Evolutionary conservation across 306 rosid genomes (phyloP), one percentile per base, ranked within the genome.

Genomic region (Dryas alaskensis): DNA sequence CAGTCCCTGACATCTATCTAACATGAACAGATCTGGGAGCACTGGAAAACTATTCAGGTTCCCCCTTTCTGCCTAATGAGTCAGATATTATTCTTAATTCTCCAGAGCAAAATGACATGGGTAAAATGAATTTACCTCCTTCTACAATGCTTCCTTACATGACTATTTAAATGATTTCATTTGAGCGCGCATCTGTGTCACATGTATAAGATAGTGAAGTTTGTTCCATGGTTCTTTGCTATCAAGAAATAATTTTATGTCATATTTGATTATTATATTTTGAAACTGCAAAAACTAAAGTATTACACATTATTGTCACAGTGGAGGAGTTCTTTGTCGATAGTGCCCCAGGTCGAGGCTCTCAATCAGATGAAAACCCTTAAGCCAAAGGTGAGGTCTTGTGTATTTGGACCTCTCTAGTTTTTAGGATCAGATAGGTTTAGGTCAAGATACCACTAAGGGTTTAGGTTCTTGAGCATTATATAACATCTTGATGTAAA

Each of bases 101-200:
- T 10, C 63, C 74, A 19, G 63, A 53, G 51, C 74, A 70, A 42
- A 70, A 70, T 53, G 74, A 53, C 52, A 70, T 70, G 74, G 52
- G 74, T 70, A 68, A 66, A 11, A 46, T 47, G 6, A 17, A 27
- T n/a, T 61, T 14, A 14, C 59, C 27, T 4, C 9, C 5, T 7
- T 66, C 2, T 39, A 61, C 66, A 61, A 13, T 61, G 66, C 47
- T 61, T 61, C 10, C 66, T 3, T 61, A n/a, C 45, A 6, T 40
- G 31, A 60, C 12, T 10, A 2, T 31, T 54, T 54, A 17, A 3
- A 17, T 17, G 11, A 17, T 17, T 31, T 31, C 37, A 31, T 31
- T 31, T 31, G 37, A 31, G 37, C 37, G 2, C 37, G 3, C 59
- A 54, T 54, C 10, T 53, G 58, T 31, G 25, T n/a, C 6, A 11